phyloP scores from a whole-genome alignment of 352 stramenopile genomes.

The Phytophthora cajani region DNA sequence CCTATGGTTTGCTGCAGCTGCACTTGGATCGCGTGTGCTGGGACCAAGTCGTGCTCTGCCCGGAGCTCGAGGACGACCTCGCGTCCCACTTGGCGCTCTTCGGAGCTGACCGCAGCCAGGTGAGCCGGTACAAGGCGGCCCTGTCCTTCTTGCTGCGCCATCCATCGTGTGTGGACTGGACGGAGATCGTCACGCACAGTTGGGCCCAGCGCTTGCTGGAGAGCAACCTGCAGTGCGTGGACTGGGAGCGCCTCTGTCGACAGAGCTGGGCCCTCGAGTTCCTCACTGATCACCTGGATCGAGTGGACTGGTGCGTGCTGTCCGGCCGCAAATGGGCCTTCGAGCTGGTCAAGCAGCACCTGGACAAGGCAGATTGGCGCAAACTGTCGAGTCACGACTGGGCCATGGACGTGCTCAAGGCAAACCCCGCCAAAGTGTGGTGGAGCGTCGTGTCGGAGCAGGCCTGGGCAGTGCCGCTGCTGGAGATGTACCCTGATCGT shows the following conservation, averaged over 20 bases:
- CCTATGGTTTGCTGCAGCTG: background rate
- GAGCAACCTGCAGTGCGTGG: background rate
- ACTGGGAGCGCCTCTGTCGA: background rate
- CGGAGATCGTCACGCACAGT: background rate
- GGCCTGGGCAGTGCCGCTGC: too few relatives aligned
- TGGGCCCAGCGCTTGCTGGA: background rate
- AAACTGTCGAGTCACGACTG: too few relatives aligned
- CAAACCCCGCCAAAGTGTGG: too few relatives aligned
- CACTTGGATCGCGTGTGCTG: conserved; percentile 3
- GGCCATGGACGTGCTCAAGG: too few relatives aligned
- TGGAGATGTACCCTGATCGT: too few relatives aligned
- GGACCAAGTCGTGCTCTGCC: background rate
- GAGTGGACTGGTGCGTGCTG: conserved; percentile 1
- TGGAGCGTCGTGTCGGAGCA: too few relatives aligned
- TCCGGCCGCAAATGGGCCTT: conserved; percentile 1
- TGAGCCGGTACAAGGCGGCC: background rate
- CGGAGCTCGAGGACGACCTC: background rate
- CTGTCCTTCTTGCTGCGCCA: conserved; percentile 1
- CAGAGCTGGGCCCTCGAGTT: background rate
- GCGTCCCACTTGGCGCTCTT: background rate
- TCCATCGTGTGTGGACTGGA: background rate
- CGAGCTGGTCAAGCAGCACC: too few relatives aligned
- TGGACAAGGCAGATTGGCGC: too few relatives aligned
- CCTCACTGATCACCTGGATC: background rate
- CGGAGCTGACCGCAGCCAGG: too few relatives aligned